Base-by-base conservation (phyloP, 2,329 filamentous ascomycete species). In the Aspergillus aculeatus region DNA sequence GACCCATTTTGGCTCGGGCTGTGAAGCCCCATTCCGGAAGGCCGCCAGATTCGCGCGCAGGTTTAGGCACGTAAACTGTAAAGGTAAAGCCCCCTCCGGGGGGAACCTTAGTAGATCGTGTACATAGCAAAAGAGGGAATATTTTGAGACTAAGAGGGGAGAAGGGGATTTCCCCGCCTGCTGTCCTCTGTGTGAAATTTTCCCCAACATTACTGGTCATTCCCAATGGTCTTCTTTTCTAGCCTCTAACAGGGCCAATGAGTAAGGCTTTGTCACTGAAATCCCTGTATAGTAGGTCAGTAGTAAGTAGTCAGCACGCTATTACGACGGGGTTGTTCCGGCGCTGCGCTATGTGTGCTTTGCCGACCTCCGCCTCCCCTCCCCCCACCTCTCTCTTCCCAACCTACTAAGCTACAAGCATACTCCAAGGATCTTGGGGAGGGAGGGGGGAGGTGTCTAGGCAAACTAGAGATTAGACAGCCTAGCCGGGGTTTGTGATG, bases 181-280 rank as follows among this genome's bases (percentile, higher is more conserved):
- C 6, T 44, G 12, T 44, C 16, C 16, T 19, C 16, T 9, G 38
- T 9, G 38, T 16, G 6, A 12, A 35, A 16, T 16, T 12, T 2
- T 44, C 19, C 38, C 38, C 38, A 44, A 44, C 38, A 19, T 44
- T 44, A 44, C 38, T 44, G 38, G 38, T 16, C 16, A 44, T 44
- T 16, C 19, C 38, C 38, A 44, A 19, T 16, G 14, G 38, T 44
- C 38, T 44, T 44, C 38, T 2, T 54, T 56, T 61, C 58, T 54
- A 54, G 54, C 53, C 54, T 52, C 26, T 47, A 57, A 48, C 29
- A 54, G 59, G 26, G 57, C 67, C 69, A 73, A 72, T 73, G 55
- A 64, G 51, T 54, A 56, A 35, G 54, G 49, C 50, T 47, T 48
- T 50, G 59, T 61, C 52, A 66, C 59, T 61, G 68, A 50, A 62